phyloP scores from a whole-genome alignment of 768 basidiomycete genomes.

The Lentinula sp. region DNA sequence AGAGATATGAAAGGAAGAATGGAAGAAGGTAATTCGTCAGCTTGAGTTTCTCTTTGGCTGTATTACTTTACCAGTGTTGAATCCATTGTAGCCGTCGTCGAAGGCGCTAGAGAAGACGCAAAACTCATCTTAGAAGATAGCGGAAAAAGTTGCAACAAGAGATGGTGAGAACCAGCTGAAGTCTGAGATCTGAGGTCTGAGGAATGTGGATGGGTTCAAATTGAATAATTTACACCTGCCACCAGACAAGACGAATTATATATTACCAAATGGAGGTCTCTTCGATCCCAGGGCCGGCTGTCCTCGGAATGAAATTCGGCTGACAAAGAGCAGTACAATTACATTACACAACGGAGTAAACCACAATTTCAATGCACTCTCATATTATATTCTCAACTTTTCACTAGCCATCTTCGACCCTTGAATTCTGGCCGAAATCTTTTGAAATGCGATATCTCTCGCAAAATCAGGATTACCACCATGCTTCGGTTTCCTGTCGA shows the following conservation, averaged over 20 bases:
- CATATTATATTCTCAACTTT: neutral
- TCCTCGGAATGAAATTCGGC: neutral
- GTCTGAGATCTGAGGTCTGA: neutral
- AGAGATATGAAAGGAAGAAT: neutral
- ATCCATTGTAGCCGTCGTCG: neutral
- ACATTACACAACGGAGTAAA: too few relatives aligned
- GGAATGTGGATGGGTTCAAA: neutral
- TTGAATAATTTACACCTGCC: neutral
- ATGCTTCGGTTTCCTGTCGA: conserved; percentile 2
- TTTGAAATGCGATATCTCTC: conserved; percentile 5
- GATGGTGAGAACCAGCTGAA: neutral
- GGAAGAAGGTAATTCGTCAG: neutral
- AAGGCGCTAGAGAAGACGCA: neutral
- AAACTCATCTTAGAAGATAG: neutral
- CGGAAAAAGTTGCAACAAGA: neutral
- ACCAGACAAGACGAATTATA: neutral
- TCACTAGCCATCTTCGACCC: conserved; percentile 3
- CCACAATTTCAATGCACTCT: neutral
- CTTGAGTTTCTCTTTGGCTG: neutral
- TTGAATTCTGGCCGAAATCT: conserved; percentile 3
- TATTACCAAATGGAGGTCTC: neutral
- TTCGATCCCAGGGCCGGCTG: neutral
- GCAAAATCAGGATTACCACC: conserved; percentile 5
- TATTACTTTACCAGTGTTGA: neutral
- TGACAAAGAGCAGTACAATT: neutral